Base-by-base conservation (phyloP, 1,284 basidiomycete genomes). In the Mycena citricolor region DNA sequence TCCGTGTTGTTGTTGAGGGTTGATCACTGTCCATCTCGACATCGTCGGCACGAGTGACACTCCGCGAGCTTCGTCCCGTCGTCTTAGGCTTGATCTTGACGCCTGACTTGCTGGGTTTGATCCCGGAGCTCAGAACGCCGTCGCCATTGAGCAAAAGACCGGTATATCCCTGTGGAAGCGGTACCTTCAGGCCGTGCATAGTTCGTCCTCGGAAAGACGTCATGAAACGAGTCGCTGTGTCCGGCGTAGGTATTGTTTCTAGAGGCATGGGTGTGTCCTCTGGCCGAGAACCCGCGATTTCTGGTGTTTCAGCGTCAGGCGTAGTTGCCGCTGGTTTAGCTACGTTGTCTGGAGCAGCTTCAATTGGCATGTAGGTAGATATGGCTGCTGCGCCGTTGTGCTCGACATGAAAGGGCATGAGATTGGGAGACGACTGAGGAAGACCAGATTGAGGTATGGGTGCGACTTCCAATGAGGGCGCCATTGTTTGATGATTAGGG, bases 381-480 rank as follows among this genome's bases (percentile, higher is more conserved):
- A 90, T 68, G 3, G 81, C 79, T 0, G 87, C 86, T 13, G 74
- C 74, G 0, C 89, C 90, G 5, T 75, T 70, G 62, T 89, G 78
- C 3, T 72, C 65, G 44, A 91, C 80, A 53, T 84, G 79, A 54
- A 91, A 90, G 2, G 89, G 89, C 82, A 92, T 86, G 32, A 92
- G 73, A 57, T 82, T 73, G 2, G 85, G 82, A 2, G 66, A 61
- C 21, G 68, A 70, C 38, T 42, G 35, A 4, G 67, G 61, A 5
- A 74, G 57, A 21, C n/a, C n/a, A n/a, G n/a, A n/a, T n/a, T n/a
- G n/a, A n/a, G n/a, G n/a, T n/a, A n/a, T n/a, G n/a, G n/a, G n/a
- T n/a, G n/a, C n/a, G n/a, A n/a, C n/a, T n/a, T n/a, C n/a, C n/a
- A n/a, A n/a, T n/a, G n/a, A n/a, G n/a, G n/a, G n/a, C n/a, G n/a